Base-by-base conservation (phyloP, 2,329 filamentous ascomycete species). In the Fusarium sp. region DNA sequence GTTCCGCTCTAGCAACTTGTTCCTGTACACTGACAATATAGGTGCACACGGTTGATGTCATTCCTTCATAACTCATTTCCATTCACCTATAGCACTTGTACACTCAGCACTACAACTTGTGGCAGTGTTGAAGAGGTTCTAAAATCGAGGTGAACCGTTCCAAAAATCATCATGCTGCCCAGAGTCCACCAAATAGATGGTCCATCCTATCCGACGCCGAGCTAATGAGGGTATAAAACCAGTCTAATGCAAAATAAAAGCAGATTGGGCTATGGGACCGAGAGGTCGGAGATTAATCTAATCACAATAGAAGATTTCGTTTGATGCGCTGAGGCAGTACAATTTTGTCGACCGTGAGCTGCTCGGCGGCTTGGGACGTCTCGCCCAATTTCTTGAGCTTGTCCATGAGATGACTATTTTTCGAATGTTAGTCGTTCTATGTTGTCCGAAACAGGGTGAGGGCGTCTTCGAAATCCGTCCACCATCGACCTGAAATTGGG, bases 331-430 rank as follows among this genome's bases (percentile, higher is more conserved):
- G 75, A 2, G 83, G 81, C 3, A 80, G 72, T n/a, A 70, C 43
- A 5, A 75, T 55, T 26, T 77, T 80, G 48, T 82, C 75, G 19
- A 82, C 34, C 6, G 67, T 50, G 7, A 73, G 68, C 58, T 79
- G 77, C 25, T 80, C 76, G 18, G 74, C 73, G 31, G 73, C 68
- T 54, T 79, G 72, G 3, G 78, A 73, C 51, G 77, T 81, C 52
- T 82, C 82, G 55, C 81, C 82, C 58, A 86, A 72, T 14, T 75
- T 79, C 62, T 84, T 84, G 62, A 88, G 82, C 65, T 87, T 88
- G 14, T 86, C 84, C 56, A 88, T 82, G n/a, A 88, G 79, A 70
- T 88, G 83, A 76, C 85, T 88, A 72, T 62, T 65, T 53, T 65
- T 56, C 57, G 11, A 62, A 56, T 30, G 74, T 82, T 74, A 82